Conservation (phyloP, 352 stramenopile species). For the Phytophthora hybrid region DNA sequence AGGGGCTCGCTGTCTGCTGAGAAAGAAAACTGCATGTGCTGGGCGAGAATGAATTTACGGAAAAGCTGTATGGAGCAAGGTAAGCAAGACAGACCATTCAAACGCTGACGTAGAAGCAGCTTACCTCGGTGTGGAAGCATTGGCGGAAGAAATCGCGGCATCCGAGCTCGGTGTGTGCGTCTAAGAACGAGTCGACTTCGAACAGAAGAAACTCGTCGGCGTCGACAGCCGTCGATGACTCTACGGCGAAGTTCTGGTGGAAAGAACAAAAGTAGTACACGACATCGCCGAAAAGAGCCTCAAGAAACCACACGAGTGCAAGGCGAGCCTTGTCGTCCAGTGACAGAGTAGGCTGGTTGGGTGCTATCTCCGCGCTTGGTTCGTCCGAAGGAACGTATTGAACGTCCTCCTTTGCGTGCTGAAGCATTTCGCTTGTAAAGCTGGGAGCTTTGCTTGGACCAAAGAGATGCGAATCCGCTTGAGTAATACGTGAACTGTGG, state of each 20-base stretch:
- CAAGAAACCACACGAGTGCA: constrained; percentile 63
- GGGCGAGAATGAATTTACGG: constrained; percentile 55
- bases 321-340: constrained; percentile 46
- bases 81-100: not conserved
- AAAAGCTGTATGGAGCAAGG: constrained; percentile 52
- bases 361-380: constrained; percentile 11
- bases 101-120: not conserved
- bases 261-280: constrained; percentile 73
- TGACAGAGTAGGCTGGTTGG: constrained; percentile 6
- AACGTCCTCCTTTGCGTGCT: not conserved
- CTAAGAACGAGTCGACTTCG: constrained; percentile 68
- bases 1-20: not conserved
- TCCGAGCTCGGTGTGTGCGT: constrained; percentile 70
- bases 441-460: constrained; percentile 20
- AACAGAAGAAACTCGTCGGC: constrained; percentile 59
- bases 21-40: constrained; percentile 56
- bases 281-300: constrained; percentile 70
- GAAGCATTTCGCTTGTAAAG: constrained; percentile 48
- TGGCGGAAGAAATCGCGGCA: constrained; percentile 86
- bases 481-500: constrained; percentile 42
- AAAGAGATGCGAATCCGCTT: constrained; percentile 68
- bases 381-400: not conserved
- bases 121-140: constrained; percentile 76
- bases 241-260: constrained; percentile 45
- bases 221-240: constrained; percentile 3